Evolutionary conservation across 805 yeast species (phyloP), one percentile per base, ranked within the genome.

Genomic region (Cyberlindnera meyerae): DNA sequence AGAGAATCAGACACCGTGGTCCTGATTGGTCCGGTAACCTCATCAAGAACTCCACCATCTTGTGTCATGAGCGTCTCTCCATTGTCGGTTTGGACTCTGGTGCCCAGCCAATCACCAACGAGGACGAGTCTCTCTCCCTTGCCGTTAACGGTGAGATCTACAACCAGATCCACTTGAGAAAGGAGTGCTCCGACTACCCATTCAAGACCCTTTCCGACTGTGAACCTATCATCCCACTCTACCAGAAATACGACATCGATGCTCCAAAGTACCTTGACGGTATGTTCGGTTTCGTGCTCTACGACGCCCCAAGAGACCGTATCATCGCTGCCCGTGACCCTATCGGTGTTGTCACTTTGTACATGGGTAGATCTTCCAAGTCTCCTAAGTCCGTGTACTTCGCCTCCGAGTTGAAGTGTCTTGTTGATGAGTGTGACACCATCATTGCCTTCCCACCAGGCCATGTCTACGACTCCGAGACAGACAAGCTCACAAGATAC

Each of bases 21-120:
- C 99, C 99, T 51, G 99, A 93, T 67, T 93, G 99, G 99, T 75
- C 88, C 26, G 98, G 98, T 57, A 88, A 87, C 78, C 61, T 73
- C 48, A 67, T 75, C 48, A 78, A 79, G 59, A 85, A 85, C 79
- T 62, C 70, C 48, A 86, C 97, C 32, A 80, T 93, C 49, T 66
- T 93, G 50, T 80, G 84, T 52, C 98, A 93, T 62, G 98, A 93
- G 71, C 85, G 98, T 71, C 73, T 93, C 61, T 94, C 97, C 49
- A 89, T 93, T 60, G 98, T 93, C 44, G 98, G 98, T 53, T 73
- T 93, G 52, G 97, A 88, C 62, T 72, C 96, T 30, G 99, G 99
- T 59, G 96, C 98, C 47, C 99, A 93, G 70, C 99, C 99, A 50
- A 83, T 93, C 67, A 72, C 81, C 45, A 82, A 86, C 43, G 69